Evolutionary conservation across 106 monocot genomes (phyloP).

Genomic region (Allium cepa): DNA sequence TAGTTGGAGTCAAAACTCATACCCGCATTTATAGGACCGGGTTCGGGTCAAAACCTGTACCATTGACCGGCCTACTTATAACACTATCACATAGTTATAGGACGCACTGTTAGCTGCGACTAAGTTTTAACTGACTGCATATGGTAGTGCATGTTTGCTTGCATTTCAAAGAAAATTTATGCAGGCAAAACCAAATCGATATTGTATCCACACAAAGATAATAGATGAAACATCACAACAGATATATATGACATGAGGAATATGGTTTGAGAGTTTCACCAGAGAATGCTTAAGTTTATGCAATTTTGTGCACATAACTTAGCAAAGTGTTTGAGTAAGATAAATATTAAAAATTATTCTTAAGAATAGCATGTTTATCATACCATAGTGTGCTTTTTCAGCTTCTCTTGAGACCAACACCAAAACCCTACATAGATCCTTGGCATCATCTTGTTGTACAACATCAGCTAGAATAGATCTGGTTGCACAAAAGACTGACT

Average conservation of each 20-base stretch:
- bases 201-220: background rate
- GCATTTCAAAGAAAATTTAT: too few relatives aligned
- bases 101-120: too few relatives aligned
- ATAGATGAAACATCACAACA: background rate
- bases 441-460: constrained; percentile 70
- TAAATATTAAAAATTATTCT: too few relatives aligned
- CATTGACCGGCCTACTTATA: too few relatives aligned
- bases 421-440: constrained; percentile 73
- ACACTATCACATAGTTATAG: too few relatives aligned
- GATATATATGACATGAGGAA: background rate
- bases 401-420: constrained; percentile 54
- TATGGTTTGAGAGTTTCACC: background rate
- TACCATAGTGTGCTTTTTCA: constrained; percentile 52
- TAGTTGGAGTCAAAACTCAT: too few relatives aligned
- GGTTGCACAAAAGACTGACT: constrained; percentile 4
- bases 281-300: background rate
- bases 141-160: too few relatives aligned
- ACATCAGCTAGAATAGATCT: constrained; percentile 79
- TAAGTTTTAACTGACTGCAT: too few relatives aligned
- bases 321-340: background rate
- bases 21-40: too few relatives aligned
- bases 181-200: too few relatives aligned
- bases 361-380: background rate
- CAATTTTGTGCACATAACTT: background rate
- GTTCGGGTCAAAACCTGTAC: too few relatives aligned